Evolutionary conservation across 805 yeast genomes (phyloP), one percentile per base, ranked within the genome.

Genomic region (Saccharomycopsis sp.): DNA sequence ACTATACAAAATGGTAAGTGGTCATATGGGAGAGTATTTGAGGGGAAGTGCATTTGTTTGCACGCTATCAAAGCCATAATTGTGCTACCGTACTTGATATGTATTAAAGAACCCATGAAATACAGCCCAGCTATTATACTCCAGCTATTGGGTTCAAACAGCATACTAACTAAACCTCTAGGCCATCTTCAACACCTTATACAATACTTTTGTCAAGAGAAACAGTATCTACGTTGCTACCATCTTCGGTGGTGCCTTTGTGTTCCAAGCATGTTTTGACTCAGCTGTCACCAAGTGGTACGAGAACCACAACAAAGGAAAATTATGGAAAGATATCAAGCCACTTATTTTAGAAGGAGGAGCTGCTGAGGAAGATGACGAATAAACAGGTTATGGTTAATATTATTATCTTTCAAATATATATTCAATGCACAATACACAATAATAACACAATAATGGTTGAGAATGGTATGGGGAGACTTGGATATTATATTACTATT

Each of bases 151-250:
- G 41, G n/a, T n/a, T n/a, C n/a, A n/a, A n/a, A n/a, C n/a, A n/a
- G n/a, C 20, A 44, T 44, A 44, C 49, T 44, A 44, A 44, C 49
- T 17, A 12, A 44, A 17, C 14, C 12, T 44, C 19, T 44, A 44
- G 49, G 3, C 49, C 22, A 17, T 44, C 22, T 44, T 5, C 49
- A 44, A 44, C 22, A 44, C 49, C 22, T 44, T 44, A 44, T 84
- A 82, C 82, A 85, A 84, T 81, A 73, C 78, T 42, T 67, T 87
- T 58, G 85, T 89, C 82, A 89, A 89, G 82, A 89, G 97, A 82
- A 92, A 93, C 84, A 82, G 97, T 53, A 78, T 87, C 63, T 89
- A 81, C 75, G 96, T 92, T 63, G 89, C 89, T 64, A 78, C 94
- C 63, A 78, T 92, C 62, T 86, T 92, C 66, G 86, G 84, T 55